Conservation (phyloP, 2,329 filamentous ascomycete genomes). For the Arthroderma sp. region DNA sequence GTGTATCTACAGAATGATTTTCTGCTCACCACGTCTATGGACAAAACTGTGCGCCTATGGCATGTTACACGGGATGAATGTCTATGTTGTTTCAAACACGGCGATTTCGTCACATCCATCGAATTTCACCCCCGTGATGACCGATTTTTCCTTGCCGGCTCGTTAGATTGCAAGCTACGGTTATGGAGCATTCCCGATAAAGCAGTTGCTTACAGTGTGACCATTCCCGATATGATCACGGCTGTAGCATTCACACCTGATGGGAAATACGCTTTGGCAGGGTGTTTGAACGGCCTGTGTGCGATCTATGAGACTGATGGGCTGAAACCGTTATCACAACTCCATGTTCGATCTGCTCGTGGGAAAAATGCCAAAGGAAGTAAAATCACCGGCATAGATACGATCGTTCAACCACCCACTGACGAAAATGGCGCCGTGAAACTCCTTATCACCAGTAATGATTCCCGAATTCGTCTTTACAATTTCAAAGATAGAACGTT, state of each 20-base stretch:
- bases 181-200: constrained; percentile 98
- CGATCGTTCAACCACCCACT: constrained; percentile 48
- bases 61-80: constrained; percentile 77
- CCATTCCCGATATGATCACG: constrained; percentile 77
- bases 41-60: constrained; percentile 92
- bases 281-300: constrained; percentile 72
- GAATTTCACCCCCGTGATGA: constrained; percentile 91
- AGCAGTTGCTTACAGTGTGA: constrained; percentile 68
- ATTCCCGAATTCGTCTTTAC: constrained; percentile 83
- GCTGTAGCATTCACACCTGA: constrained; percentile 90
- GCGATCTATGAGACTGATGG: constrained; percentile 90
- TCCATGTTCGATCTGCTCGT: constrained; percentile 84
- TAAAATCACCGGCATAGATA: constrained; percentile 91
- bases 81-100: constrained; percentile 86
- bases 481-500: constrained; percentile 72
- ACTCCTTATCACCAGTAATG: constrained; percentile 84
- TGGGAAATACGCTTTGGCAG: constrained; percentile 78
- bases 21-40: constrained; percentile 88
- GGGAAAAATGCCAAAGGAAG: constrained; percentile 92
- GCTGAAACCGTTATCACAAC: constrained; percentile 67
- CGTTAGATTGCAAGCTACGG: constrained; percentile 73
- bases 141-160: constrained; percentile 90
- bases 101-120: constrained; percentile 88
- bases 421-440: constrained; percentile 58
- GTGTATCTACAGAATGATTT: constrained; percentile 62